phyloP scores from a whole-genome alignment of 1,284 basidiomycete species.

The Meira miltonrushii region DNA sequence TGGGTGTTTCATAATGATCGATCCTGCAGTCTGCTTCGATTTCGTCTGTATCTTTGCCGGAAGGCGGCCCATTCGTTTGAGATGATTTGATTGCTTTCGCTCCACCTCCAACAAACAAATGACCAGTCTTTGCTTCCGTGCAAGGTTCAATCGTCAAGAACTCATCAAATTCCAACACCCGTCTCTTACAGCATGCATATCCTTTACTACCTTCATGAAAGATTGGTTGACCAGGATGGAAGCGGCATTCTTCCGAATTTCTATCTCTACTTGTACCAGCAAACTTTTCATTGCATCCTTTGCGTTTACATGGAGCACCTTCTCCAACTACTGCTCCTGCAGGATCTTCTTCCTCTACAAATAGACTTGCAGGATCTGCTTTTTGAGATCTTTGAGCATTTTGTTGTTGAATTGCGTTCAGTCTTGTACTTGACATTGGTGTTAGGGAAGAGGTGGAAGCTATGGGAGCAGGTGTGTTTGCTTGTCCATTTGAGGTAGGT shows the following conservation, averaged over 20 bases:
- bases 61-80: neutral
- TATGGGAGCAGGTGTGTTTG: neutral
- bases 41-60: slow-evolving; percentile 14
- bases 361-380: too few species aligned
- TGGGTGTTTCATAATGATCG: slow-evolving; percentile 51
- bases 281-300: slow-evolving; percentile 28
- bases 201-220: slow-evolving; percentile 52
- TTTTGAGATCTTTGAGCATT: neutral
- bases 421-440: neutral
- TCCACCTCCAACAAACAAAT: slow-evolving; percentile 32
- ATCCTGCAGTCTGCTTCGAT: slow-evolving; percentile 36
- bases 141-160: slow-evolving; percentile 49
- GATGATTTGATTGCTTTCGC: slow-evolving; percentile 6
- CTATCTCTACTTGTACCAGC: slow-evolving; percentile 24
- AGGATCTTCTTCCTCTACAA: slow-evolving; percentile 23
- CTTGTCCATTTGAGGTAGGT: neutral
- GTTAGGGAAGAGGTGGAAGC: neutral
- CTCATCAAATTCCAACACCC: slow-evolving; percentile 49
- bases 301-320: slow-evolving; percentile 31
- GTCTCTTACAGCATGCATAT: slow-evolving; percentile 48
- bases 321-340: slow-evolving; percentile 17
- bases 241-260: slow-evolving; percentile 31
- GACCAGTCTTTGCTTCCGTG: slow-evolving; percentile 34
- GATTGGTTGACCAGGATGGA: slow-evolving; percentile 45
- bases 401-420: neutral